phyloP scores from a whole-genome alignment of 2,329 filamentous ascomycete species.

The Penicillium occitanis region DNA sequence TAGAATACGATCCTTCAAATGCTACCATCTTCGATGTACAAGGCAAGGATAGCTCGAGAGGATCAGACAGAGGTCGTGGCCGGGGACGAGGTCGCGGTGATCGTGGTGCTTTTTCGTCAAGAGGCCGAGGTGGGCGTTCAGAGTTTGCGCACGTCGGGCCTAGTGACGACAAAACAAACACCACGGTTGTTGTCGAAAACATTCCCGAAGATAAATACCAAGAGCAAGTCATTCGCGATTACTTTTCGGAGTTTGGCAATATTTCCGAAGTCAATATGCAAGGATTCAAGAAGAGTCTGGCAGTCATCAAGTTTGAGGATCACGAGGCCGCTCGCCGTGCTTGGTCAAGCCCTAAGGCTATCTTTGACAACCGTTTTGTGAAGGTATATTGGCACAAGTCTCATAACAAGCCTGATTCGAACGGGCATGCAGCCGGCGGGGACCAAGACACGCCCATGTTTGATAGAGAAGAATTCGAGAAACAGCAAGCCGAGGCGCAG shows the following conservation, averaged over 20 bases:
- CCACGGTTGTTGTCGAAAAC: constrained; percentile 60
- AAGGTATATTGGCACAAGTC: constrained; percentile 64
- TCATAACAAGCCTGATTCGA: constrained; percentile 35
- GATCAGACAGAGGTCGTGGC: constrained; percentile 37
- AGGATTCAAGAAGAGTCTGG: constrained; percentile 53
- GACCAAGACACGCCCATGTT: constrained; percentile 47
- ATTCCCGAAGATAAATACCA: constrained; percentile 60
- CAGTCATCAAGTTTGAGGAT: constrained; percentile 56
- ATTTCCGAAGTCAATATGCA: constrained; percentile 58
- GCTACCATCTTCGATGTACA: constrained; percentile 43
- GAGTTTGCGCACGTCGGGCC: constrained; percentile 56
- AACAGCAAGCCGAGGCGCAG: constrained; percentile 58
- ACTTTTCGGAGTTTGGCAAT: constrained; percentile 59
- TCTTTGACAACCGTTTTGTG: constrained; percentile 65
- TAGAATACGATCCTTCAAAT: constrained; percentile 58
- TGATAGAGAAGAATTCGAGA: constrained; percentile 55
- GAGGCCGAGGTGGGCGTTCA: constrained; percentile 46
- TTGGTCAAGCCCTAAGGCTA: constrained; percentile 60
- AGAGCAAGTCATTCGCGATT: constrained; percentile 54
- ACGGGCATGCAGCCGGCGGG: constrained; percentile 27
- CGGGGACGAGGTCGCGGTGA: constrained; percentile 45
- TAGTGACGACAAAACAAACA: constrained; percentile 54
- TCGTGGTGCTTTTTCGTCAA: constrained; percentile 41
- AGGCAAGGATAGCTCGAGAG: constrained; percentile 23
- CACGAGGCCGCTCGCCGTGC: constrained; percentile 55